These are phyloP conservation scores for Cucumis variabilis DNA, from an alignment of 331 rosid genomes.

Conservation along the genomic window DNA sequence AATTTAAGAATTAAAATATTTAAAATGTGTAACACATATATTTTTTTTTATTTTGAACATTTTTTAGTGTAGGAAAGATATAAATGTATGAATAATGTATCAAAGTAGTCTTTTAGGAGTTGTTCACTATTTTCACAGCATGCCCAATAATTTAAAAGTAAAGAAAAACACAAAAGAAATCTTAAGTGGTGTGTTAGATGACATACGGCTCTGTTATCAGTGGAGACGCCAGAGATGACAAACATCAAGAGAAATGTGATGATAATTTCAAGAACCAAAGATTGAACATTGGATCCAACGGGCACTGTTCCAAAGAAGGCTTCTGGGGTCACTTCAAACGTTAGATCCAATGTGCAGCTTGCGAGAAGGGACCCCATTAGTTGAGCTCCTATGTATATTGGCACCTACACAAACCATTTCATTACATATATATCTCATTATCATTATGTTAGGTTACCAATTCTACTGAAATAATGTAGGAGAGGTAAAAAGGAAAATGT, in stretches of 20 bases:
- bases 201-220: conserved; percentile 79
- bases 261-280: conserved; percentile 65
- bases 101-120: too few species aligned
- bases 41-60: too few species aligned
- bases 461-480: too few species aligned
- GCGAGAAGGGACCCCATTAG: conserved; percentile 65
- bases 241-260: conserved; percentile 77
- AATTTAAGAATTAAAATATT: too few species aligned
- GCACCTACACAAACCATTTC: conserved; percentile 49
- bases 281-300: conserved; percentile 51
- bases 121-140: not conserved
- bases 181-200: not conserved
- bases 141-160: not conserved
- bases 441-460: too few species aligned
- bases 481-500: too few species aligned
- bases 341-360: conserved; percentile 62
- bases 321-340: conserved; percentile 41
- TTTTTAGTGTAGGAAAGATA: too few species aligned
- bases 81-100: too few species aligned
- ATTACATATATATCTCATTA: not conserved
- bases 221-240: conserved; percentile 77
- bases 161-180: not conserved
- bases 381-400: conserved; percentile 65
- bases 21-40: too few species aligned
- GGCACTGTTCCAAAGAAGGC: conserved; percentile 72